A percentile compares a stretch with the other conserved stretches of the same genome.
Evolutionary conservation across 2,329 filamentous ascomycete species (phyloP).

Genomic region (Waltergamsia citrina): DNA sequence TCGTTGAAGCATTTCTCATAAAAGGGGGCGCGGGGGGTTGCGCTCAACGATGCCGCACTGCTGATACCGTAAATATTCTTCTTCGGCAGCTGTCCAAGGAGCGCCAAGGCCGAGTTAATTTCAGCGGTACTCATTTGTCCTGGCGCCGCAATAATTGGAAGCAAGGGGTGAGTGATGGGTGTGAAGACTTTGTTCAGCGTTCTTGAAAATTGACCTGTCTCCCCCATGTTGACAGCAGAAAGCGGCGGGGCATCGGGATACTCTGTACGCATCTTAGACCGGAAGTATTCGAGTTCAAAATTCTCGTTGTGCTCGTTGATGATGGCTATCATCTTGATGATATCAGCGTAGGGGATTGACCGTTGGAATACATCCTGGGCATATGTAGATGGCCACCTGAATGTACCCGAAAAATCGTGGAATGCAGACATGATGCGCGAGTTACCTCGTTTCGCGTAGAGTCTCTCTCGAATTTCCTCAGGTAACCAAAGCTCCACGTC

Average conservation of each 20-base stretch:
- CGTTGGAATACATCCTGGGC: constrained; percentile 64
- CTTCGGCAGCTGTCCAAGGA: constrained; percentile 72
- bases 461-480: constrained; percentile 57
- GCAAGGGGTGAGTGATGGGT: constrained; percentile 75
- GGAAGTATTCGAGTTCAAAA: constrained; percentile 84
- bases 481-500: constrained; percentile 85
- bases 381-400: constrained; percentile 70
- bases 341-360: constrained; percentile 67
- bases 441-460: constrained; percentile 64
- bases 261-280: constrained; percentile 62
- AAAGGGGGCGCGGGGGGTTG: constrained; percentile 69
- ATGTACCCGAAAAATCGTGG: constrained; percentile 77
- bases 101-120: constrained; percentile 70
- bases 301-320: constrained; percentile 77
- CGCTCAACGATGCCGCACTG: constrained; percentile 51
- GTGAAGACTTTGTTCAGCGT: constrained; percentile 81
- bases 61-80: constrained; percentile 75
- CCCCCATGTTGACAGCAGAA: constrained; percentile 81
- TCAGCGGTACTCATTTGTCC: constrained; percentile 80
- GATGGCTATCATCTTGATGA: constrained; percentile 85
- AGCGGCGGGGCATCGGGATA: constrained; percentile 63
- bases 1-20: constrained; percentile 80
- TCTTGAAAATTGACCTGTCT: constrained; percentile 75
- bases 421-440: constrained; percentile 88
- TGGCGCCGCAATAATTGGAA: constrained; percentile 76